Base-by-base conservation (phyloP, 352 stramenopile species). In the Phytopythium vexans region DNA sequence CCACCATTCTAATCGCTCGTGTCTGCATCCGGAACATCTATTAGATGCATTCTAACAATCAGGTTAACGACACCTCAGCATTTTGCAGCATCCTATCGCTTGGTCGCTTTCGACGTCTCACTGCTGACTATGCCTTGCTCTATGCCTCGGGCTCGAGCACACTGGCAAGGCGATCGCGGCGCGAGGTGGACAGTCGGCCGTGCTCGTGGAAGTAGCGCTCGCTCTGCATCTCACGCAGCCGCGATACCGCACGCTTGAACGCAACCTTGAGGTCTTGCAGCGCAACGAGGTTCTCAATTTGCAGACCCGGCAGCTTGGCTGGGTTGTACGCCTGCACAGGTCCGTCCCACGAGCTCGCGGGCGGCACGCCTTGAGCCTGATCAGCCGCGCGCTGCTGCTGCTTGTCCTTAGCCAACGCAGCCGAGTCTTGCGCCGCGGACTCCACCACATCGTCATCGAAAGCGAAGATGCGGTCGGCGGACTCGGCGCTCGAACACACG, bases 151-250 rank as follows among this genome's bases (percentile, higher is more conserved):
- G 16, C 35, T 34, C 16, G 21, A 54, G 21, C 10, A 54, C 37
- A 11, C 10, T 44, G 8, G 39, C 48, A 11, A 54, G 48, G 4
- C 38, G 48, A 35, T 54, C 16, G 9, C 12, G 11, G 5, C 48
- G 21, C 0, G 48, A 45, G 14, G 15, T 1, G 3, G 48, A 35
- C 36, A 44, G 14, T 15, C 48, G 56, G n/a, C 61, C 59, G 50
- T 82, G 86, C 48, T 83, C 60, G 6, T 60, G 48, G 3, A 81
- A 37, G 49, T 97, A 97, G 39, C 75, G 80, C 1, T 67, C 63
- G 38, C 77, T 82, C 54, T 95, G 83, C 88, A 97, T 97, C 59
- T 97, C 89, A 10, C 78, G 66, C 7, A 97, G 61, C 3, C 89
- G 74, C 36, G 84, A 95, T 14, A 95, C 74, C 0, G 82, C 73